phyloP scores from a whole-genome alignment of 73 alveolate species.

The Tetrahymena malaccensis region DNA sequence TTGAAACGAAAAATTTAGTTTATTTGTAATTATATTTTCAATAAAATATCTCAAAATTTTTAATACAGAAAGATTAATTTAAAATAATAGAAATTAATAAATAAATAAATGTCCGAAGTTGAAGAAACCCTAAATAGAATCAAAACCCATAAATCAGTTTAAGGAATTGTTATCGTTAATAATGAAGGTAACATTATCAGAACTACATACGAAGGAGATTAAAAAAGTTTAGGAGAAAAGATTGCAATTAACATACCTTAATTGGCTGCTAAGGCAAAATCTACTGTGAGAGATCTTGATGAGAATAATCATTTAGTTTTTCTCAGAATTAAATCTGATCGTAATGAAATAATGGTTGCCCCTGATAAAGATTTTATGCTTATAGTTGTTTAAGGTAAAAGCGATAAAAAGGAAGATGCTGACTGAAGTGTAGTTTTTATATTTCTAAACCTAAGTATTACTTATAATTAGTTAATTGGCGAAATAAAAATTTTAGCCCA shows the following conservation, averaged over 20 bases:
- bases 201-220: slow-evolving; percentile 11
- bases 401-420: slow-evolving; percentile 26
- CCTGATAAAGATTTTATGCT: slow-evolving; percentile 49
- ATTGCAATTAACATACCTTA: slow-evolving; percentile 40
- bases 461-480: neutral
- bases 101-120: slow-evolving; percentile 47
- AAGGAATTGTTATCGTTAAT: slow-evolving; percentile 50
- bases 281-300: slow-evolving; percentile 52
- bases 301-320: slow-evolving; percentile 42
- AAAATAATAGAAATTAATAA: neutral
- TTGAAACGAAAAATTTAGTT: neutral
- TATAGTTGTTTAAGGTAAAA: slow-evolving; percentile 46
- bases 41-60: neutral
- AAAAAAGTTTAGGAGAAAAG: slow-evolving; percentile 23
- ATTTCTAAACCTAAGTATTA: neutral
- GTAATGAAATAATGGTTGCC: slow-evolving; percentile 54
- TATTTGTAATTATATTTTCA: neutral
- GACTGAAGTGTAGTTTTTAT: neutral
- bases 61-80: neutral
- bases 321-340: slow-evolving; percentile 41
- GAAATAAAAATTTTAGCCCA: neutral
- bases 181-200: slow-evolving; percentile 43
- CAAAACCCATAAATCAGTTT: slow-evolving; percentile 51
- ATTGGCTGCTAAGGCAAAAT: slow-evolving; percentile 43
- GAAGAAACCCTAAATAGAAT: slow-evolving; percentile 56